phyloP scores from a whole-genome alignment of 441 rosid genomes.

The Viola pubescens region DNA sequence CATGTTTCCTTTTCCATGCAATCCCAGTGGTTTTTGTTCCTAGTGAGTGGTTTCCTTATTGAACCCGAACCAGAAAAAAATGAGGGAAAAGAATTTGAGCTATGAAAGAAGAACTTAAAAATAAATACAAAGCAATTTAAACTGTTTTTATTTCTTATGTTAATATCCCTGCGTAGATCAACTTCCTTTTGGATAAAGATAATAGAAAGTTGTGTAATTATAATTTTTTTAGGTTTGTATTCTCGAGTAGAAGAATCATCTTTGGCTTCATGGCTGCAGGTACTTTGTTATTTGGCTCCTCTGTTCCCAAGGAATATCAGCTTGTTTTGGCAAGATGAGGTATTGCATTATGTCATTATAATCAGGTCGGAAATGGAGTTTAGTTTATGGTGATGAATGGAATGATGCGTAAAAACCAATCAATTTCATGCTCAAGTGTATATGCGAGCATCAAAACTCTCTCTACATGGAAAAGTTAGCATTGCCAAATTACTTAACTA shows the following conservation, averaged over 20 bases:
- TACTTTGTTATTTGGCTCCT: slow-evolving; percentile 84
- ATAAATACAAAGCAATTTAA: background rate
- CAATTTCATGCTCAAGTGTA: no score
- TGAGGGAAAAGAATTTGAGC: background rate
- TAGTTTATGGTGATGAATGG: background rate
- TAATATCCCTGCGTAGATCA: no score
- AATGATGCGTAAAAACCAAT: background rate
- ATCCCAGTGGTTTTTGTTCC: background rate
- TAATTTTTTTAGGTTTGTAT: no score
- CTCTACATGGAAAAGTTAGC: no score
- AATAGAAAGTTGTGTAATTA: no score
- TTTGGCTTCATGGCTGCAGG: slow-evolving; percentile 40
- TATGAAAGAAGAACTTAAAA: background rate
- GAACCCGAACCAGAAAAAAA: background rate
- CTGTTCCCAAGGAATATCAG: slow-evolving; percentile 77
- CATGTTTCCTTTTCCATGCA: background rate
- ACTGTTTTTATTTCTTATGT: no score
- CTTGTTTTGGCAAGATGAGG: slow-evolving; percentile 99
- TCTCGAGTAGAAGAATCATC: background rate
- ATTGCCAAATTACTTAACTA: background rate
- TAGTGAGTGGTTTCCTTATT: no score
- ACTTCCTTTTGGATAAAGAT: no score
- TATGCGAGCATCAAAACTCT: no score
- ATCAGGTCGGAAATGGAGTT: slow-evolving; percentile 13
- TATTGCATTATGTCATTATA: slow-evolving; percentile 30